Conservation (phyloP, 805 yeast species). For the Kregervanrija pseudodelftensis region DNA sequence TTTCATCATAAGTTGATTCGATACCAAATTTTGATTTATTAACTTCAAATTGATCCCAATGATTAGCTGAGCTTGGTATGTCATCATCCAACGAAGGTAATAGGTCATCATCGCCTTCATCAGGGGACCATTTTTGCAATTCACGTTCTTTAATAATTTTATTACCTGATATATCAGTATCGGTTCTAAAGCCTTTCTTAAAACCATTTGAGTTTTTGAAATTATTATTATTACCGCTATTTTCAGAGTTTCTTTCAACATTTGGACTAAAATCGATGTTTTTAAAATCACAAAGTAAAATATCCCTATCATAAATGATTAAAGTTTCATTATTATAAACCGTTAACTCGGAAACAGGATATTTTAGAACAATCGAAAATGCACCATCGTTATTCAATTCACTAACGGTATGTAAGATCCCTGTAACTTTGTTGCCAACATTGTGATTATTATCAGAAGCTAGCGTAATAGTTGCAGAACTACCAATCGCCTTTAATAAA, state of each 20-base stretch:
- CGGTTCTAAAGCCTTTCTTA: conserved; percentile 59
- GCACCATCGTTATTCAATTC: conserved; percentile 31
- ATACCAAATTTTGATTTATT: conserved; percentile 87
- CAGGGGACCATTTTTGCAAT: conserved; percentile 82
- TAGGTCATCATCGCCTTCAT: conserved; percentile 26
- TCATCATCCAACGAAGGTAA: conserved; percentile 32
- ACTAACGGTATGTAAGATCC: conserved; percentile 47
- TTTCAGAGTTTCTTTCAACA: neutral
- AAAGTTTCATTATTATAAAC: conserved; percentile 30
- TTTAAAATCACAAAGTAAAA: conserved; percentile 41
- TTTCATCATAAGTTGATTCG: conserved; percentile 76
- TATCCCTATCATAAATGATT: conserved; percentile 42
- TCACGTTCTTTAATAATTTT: conserved; percentile 53
- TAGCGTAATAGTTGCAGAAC: conserved; percentile 49
- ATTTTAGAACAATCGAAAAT: conserved; percentile 48
- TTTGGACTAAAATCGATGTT: conserved; percentile 28
- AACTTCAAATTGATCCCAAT: conserved; percentile 95
- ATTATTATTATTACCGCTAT: neutral
- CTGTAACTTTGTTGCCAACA: conserved; percentile 42
- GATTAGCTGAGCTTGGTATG: neutral
- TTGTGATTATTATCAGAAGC: conserved; percentile 33
- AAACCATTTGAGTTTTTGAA: conserved; percentile 2
- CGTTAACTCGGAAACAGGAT: conserved; percentile 37
- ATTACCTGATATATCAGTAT: conserved; percentile 66
- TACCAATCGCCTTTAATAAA: conserved; percentile 54